Evolutionary conservation across 495 filamentous ascomycete species (phyloP), one percentile per base, ranked within the genome.

Genomic region (Talaromyces trachyspermus): DNA sequence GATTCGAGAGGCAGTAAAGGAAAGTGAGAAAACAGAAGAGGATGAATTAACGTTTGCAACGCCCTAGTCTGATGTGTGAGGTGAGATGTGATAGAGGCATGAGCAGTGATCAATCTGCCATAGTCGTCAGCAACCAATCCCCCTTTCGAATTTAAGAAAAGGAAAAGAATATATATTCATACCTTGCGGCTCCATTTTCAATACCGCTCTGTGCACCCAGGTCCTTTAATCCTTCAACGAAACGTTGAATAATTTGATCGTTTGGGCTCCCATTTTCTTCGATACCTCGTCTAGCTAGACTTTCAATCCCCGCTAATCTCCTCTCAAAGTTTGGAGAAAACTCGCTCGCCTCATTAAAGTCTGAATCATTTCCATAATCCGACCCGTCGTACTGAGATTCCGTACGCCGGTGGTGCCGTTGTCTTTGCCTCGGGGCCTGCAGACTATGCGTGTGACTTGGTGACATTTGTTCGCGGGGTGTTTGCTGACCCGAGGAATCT

Each of bases 11-110:
- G 74, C n/a, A 88, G 66, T 42, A 71, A 60, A 29, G 66, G 57
- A 50, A 72, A 72, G 25, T 68, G 54, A 41, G 69, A 72, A 53
- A 78, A 72, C 43, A 75, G 59, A 48, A 84, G 70, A 10, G 85
- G 78, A 57, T 86, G 86, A 33, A 82, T 77, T 33, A 96, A 81
- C 42, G 81, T 85, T 64, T 90, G 85, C 5, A 95, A 75, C 15
- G 81, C 78, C 41, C 86, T 82, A 24, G 86, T 86, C 72, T 95
- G 88, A 66, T 92, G 82, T n/a, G 76, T 75, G 27, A 95, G 74
- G 60, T 95, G 87, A 25, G 85, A 83, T 43, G 86, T 81, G 26
- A 96, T 75, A 14, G 89, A 88, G 32, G 84, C 80, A 64, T 96
- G 86, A 27, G 89, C 86, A 20, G 89, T 94, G 55, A 89, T 88